Base-by-base conservation (phyloP, 306 rosid species). In the Gillenia trifoliata region DNA sequence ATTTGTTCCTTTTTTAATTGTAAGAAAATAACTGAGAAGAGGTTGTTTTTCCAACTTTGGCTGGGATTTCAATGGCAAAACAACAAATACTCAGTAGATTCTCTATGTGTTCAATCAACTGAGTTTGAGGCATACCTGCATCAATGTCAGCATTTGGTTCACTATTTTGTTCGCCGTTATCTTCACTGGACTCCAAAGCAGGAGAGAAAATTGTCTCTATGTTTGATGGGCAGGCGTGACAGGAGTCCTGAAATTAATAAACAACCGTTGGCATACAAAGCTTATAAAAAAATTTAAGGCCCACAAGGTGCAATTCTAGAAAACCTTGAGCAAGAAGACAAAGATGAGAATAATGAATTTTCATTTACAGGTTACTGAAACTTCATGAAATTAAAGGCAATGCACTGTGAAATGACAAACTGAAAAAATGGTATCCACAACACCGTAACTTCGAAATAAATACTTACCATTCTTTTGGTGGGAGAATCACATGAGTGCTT, bases 121-220 rank as follows among this genome's bases (percentile, higher is more conserved):
- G 30, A 76, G 56, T 34, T 71, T 76, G 59, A 63, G 68, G 38
- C 83, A 74, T 76, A 87, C 94, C 92, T 74, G 86, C 73, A 78
- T 87, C 86, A 64, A 65, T 78, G 72, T 83, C 89, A 30, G 72
- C 75, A 70, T 72, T 70, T 63, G 76, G 82, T 81, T 85, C 88
- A 72, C 77, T 73, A 77, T 72, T 76, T 71, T 66, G 82, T 81
- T 81, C 87, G 56, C 76, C 69, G 57, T 72, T 78, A 71, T 76
- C 80, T 73, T 85, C 92, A 61, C 83, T 49, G 19, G 85, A 82
- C 79, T 90, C 91, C 71, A 87, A 83, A 73, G 89, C 83, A 84
- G 96, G 93, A 81, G 98, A 92, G 83, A 92, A 90, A 64, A 88
- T 86, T 25, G 96, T 83, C 77, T 84, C 92, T 45, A 87, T 55